phyloP scores from a whole-genome alignment of 108 stramenopile species.

The Pseudonitzschia delicatissima region DNA sequence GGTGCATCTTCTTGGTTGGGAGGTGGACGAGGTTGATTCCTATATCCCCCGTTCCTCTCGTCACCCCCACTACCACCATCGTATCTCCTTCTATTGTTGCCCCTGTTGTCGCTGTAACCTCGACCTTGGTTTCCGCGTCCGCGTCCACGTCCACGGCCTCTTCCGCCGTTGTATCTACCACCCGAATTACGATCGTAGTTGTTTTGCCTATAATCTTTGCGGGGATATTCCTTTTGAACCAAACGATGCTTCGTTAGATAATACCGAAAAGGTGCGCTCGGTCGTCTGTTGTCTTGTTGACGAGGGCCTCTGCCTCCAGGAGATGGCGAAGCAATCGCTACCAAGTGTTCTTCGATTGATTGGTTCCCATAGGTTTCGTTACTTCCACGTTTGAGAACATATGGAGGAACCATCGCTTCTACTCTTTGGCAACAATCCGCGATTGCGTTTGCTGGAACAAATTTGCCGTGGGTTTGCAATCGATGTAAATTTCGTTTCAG shows the following conservation, averaged over 20 bases:
- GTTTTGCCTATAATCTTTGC: neutral
- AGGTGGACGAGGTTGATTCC: neutral
- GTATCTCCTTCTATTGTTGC: neutral
- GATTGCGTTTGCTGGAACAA: conserved; percentile 63
- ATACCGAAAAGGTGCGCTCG: conserved; percentile 9
- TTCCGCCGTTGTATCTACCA: neutral
- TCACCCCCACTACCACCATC: neutral
- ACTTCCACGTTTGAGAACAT: neutral
- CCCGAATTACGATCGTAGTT: neutral
- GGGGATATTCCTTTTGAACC: conserved; percentile 22
- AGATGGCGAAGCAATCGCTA: conserved; percentile 8
- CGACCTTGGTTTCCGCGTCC: too few relatives aligned
- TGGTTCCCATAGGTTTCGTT: neutral
- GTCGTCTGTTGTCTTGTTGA: conserved; percentile 1
- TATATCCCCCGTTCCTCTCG: neutral
- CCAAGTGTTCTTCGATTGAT: conserved; percentile 13
- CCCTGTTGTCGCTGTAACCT: neutral
- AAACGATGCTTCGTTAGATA: conserved; percentile 17
- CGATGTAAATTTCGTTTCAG: conserved; percentile 56
- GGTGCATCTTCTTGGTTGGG: neutral
- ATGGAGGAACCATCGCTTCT: conserved; percentile 26
- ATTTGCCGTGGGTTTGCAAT: conserved; percentile 56
- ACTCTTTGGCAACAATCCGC: conserved; percentile 53
- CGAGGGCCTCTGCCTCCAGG: neutral
- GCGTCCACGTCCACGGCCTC: neutral